phyloP scores from a whole-genome alignment of 148 eudicot genomes.

The Vaccinium myrtillus region DNA sequence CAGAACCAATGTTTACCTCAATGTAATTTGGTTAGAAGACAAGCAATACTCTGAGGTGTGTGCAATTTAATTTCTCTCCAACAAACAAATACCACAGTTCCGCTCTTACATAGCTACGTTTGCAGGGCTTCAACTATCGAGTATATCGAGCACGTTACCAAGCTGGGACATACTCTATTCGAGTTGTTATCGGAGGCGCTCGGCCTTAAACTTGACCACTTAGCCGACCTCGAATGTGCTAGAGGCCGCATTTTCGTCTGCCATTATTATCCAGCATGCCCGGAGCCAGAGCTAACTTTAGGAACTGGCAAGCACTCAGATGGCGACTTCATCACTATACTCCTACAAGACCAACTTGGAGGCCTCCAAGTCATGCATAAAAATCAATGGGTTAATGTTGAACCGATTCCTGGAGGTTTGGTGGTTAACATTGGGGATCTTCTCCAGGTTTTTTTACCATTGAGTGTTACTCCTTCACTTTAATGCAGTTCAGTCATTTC shows the following conservation, averaged over 20 bases:
- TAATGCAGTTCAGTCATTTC: neutral
- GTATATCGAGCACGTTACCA: neutral
- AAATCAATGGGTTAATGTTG: slow-evolving; percentile 16
- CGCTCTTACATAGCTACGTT: too few relatives aligned
- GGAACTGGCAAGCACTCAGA: slow-evolving; percentile 13
- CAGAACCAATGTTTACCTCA: neutral
- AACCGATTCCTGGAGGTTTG: neutral
- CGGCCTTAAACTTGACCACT: neutral
- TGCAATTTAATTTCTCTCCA: too few relatives aligned
- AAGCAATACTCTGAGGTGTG: too few relatives aligned
- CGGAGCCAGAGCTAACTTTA: slow-evolving; percentile 17
- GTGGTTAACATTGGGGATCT: slow-evolving; percentile 1
- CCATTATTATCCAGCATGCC: slow-evolving; percentile 19
- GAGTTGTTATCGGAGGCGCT: slow-evolving; percentile 15
- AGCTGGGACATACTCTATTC: neutral
- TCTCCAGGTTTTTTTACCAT: neutral
- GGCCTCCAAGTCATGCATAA: slow-evolving; percentile 9
- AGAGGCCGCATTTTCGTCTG: neutral
- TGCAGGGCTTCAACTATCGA: neutral
- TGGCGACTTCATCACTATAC: neutral
- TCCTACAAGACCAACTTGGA: slow-evolving; percentile 11
- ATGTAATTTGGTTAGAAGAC: too few relatives aligned
- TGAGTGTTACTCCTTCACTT: neutral
- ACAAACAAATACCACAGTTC: neutral
- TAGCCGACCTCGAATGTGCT: slow-evolving; percentile 1